Evolutionary conservation across 805 yeast species (phyloP).

Genomic region (Cyberlindnera lachancei): DNA sequence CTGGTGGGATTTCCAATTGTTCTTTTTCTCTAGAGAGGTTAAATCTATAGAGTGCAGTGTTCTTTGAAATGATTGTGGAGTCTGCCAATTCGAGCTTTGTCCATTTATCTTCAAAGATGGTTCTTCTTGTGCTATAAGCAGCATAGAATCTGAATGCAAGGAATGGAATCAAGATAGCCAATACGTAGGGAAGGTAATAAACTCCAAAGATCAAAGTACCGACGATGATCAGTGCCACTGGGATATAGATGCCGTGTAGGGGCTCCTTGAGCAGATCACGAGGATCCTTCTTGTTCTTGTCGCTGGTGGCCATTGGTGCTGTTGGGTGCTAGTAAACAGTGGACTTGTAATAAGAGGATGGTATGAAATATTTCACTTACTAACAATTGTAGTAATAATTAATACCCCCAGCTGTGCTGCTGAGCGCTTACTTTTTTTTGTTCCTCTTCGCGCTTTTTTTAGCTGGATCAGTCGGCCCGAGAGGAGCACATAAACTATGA

Average conservation of each 20-base stretch:
- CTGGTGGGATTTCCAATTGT: constrained; percentile 59
- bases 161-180: constrained; percentile 32
- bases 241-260: constrained; percentile 70
- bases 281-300: constrained; percentile 25
- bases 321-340: too few species aligned
- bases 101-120: constrained; percentile 48
- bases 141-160: constrained; percentile 27
- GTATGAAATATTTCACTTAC: too few species aligned
- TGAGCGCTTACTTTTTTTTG: too few species aligned
- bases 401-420: too few species aligned
- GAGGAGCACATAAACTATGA: too few species aligned
- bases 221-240: constrained; percentile 48
- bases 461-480: too few species aligned
- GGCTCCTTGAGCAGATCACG: constrained; percentile 59
- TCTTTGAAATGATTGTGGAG: constrained; percentile 63
- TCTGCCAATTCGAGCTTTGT: constrained; percentile 62
- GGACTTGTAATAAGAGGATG: too few species aligned
- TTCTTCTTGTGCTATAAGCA: constrained; percentile 32
- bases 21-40: constrained; percentile 54
- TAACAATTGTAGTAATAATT: too few species aligned
- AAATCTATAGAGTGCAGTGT: constrained; percentile 68
- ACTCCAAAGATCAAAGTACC: constrained; percentile 42
- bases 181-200: constrained; percentile 39
- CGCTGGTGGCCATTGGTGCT: too few species aligned
- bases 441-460: too few species aligned